Evolutionary conservation across 495 filamentous ascomycete species (phyloP).

Genomic region (Xylaria sp.): DNA sequence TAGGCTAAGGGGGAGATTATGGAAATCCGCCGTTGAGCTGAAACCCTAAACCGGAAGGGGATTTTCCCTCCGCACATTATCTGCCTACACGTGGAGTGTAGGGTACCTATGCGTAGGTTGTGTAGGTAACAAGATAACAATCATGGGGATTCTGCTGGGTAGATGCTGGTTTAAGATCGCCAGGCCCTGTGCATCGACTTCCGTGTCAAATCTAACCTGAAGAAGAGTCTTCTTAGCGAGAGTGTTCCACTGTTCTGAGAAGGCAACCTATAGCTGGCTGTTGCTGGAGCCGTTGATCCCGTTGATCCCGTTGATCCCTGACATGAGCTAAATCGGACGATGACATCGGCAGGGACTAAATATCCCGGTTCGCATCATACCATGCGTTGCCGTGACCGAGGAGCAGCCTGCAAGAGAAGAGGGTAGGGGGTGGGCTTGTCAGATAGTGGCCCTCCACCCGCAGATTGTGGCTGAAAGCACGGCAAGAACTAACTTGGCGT

Average conservation of each 20-base stretch:
- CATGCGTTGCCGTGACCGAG: constrained; percentile 15
- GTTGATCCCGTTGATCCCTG: constrained; percentile 25
- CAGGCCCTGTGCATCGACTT: constrained; percentile 2
- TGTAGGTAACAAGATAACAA: constrained; percentile 1
- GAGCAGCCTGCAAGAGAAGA: constrained; percentile 3
- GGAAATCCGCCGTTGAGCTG: constrained; percentile 13
- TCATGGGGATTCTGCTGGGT: constrained; percentile 1
- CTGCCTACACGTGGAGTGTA: not conserved
- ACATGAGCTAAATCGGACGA: constrained; percentile 28
- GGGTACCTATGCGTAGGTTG: not conserved
- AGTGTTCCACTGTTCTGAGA: constrained; percentile 16
- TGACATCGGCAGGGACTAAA: constrained; percentile 22
- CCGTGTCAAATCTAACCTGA: constrained; percentile 11
- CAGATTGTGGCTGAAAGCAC: constrained; percentile 29
- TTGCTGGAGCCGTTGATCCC: constrained; percentile 19
- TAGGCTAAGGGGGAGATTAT: not conserved
- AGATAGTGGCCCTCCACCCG: constrained; percentile 19
- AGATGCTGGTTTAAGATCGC: constrained; percentile 1
- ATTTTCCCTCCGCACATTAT: constrained; percentile 4
- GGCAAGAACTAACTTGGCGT: constrained; percentile 22
- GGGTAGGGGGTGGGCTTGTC: constrained; percentile 14
- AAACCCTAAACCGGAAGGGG: constrained; percentile 14
- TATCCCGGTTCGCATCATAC: constrained; percentile 18
- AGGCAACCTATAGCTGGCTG: constrained; percentile 6
- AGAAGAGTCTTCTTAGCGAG: constrained; percentile 10